These are phyloP conservation scores for Gliomastix tumulicola DNA, from an alignment of 2,329 filamentous ascomycete species.

Conservation along the genomic window DNA sequence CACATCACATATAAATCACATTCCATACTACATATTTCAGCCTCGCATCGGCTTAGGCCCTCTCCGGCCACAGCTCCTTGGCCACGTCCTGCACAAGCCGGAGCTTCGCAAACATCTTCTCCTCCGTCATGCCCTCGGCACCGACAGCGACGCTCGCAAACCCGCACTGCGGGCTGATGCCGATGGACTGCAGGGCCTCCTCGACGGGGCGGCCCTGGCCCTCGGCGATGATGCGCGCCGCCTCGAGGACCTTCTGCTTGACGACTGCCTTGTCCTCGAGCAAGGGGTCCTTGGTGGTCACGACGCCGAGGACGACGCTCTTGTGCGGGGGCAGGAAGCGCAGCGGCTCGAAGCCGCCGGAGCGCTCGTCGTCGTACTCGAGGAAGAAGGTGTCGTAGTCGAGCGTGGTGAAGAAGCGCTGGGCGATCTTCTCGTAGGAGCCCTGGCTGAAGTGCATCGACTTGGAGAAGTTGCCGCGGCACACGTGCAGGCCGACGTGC, in stretches of 20 bases:
- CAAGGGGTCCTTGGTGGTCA: slow-evolving; percentile 53
- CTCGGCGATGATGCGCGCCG: slow-evolving; percentile 59
- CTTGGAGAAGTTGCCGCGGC: slow-evolving; percentile 54
- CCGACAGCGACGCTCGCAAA: slow-evolving; percentile 65
- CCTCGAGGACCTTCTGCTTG: slow-evolving; percentile 45
- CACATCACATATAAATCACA: no score
- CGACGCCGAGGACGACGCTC: slow-evolving; percentile 54
- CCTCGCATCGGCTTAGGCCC: no score
- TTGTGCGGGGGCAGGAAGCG: slow-evolving; percentile 51
- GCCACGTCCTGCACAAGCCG: slow-evolving; percentile 61
- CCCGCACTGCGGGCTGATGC: slow-evolving; percentile 63
- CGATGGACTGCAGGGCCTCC: slow-evolving; percentile 53
- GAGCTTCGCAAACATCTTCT: slow-evolving; percentile 66
- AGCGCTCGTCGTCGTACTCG: slow-evolving; percentile 51
- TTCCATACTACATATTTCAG: no score
- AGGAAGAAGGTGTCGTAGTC: slow-evolving; percentile 57
- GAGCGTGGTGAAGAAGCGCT: slow-evolving; percentile 51
- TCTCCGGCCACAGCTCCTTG: slow-evolving; percentile 62
- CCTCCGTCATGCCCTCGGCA: slow-evolving; percentile 53
- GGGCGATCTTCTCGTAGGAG: slow-evolving; percentile 55
- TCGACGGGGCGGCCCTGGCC: slow-evolving; percentile 55
- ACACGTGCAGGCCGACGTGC: slow-evolving; percentile 66
- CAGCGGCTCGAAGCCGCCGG: slow-evolving; percentile 56
- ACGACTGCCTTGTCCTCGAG: slow-evolving; percentile 49
- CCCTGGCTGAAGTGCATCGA: slow-evolving; percentile 58